phyloP scores from a whole-genome alignment of 2,329 filamentous ascomycete genomes.

The Colletotrichum camelliae region DNA sequence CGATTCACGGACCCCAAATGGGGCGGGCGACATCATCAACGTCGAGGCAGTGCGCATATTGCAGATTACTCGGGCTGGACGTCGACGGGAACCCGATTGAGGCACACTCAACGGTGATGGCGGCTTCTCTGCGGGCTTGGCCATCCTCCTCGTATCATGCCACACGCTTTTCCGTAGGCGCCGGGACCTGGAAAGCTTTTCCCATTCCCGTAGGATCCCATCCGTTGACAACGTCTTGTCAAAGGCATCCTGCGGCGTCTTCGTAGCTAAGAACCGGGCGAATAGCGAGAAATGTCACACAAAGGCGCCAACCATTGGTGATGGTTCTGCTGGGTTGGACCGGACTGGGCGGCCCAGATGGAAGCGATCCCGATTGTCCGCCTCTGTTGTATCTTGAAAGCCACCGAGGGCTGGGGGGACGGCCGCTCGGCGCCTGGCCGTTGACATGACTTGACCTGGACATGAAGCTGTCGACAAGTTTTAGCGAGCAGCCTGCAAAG shows the following conservation, averaged over 20 bases:
- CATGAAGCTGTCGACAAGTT: not conserved
- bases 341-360: not conserved
- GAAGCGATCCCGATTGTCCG: not conserved
- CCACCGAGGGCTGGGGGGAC: not conserved
- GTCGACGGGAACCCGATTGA: not conserved
- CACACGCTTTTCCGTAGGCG: not conserved
- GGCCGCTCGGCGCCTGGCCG: not conserved
- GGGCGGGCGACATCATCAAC: not conserved
- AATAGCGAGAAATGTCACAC: not conserved
- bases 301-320: not conserved
- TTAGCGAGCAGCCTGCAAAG: not conserved
- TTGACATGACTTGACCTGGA: not conserved
- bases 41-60: not conserved
- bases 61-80: not conserved
- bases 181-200: not conserved
- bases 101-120: not conserved
- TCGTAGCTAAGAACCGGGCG: not conserved
- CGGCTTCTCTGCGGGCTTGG: not conserved
- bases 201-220: not conserved
- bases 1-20: not conserved
- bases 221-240: not conserved
- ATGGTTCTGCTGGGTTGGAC: not conserved
- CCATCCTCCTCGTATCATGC: not conserved
- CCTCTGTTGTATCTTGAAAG: not conserved
- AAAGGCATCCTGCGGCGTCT: not conserved